Percentiles rank a stretch among this genome's conserved stretches.
phyloP scores from a whole-genome alignment of 129 eudicot genomes.

The Centaurea solstitialis region DNA sequence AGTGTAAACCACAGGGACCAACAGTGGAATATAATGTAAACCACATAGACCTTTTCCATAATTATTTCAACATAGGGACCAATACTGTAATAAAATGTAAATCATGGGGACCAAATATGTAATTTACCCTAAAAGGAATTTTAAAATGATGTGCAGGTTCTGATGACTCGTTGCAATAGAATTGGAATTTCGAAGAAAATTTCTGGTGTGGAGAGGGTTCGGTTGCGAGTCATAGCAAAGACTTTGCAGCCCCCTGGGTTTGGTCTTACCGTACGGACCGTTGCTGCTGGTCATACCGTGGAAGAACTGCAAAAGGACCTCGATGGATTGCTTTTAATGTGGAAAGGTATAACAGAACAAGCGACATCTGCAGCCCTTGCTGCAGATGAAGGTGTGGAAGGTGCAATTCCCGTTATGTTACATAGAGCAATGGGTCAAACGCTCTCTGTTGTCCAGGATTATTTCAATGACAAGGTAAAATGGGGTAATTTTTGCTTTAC shows the following conservation, averaged over 20 bases:
- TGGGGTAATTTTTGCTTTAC: neutral
- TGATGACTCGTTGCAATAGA: conserved; percentile 58
- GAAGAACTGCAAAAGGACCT: conserved; percentile 90
- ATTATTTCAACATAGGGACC: no score
- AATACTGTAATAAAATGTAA: no score
- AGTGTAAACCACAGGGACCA: no score
- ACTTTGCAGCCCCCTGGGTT: conserved; percentile 86
- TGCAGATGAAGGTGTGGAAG: conserved; percentile 96
- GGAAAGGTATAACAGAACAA: conserved; percentile 83
- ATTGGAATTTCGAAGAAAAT: conserved; percentile 89
- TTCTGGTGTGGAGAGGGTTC: conserved; percentile 79
- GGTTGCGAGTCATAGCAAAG: conserved; percentile 79
- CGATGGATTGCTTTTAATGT: conserved; percentile 85
- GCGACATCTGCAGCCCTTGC: conserved; percentile 98
- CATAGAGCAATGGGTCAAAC: conserved; percentile 97
- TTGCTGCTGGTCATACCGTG: conserved; percentile 82
- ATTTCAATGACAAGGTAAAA: conserved; percentile 78
- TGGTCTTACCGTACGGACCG: conserved; percentile 85
- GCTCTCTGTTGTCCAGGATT: conserved; percentile 90
- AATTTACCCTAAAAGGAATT: no score
- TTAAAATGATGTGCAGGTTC: conserved; percentile 46
- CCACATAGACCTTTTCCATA: no score
- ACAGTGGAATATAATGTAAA: no score
- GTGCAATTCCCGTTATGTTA: conserved; percentile 88
- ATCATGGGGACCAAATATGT: no score